Base-by-base conservation (phyloP, 2,329 filamentous ascomycete genomes). In the Claviceps sp. region DNA sequence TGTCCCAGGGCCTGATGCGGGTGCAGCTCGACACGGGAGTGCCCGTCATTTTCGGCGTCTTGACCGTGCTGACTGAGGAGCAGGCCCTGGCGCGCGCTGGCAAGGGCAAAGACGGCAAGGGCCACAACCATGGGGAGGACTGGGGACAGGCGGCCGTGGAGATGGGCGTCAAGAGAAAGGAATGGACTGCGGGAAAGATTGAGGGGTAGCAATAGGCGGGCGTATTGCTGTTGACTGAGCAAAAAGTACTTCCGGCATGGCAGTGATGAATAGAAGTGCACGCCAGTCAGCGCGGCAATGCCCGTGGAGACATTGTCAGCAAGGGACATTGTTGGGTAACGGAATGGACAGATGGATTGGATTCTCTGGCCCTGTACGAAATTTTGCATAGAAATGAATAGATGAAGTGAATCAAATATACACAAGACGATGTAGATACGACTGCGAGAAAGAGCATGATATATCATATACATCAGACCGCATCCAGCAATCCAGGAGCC, bases 111-210 rank as follows among this genome's bases (percentile, higher is more conserved):
- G 69, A 71, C n/a, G 63, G 64, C 50, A 64, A 67, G 55, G 74
- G 81, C 59, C 93, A 97, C 67, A 97, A 97, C 70, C 91, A 98
- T 70, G 93, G 93, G 30, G 85, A 93, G 71, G 91, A 97, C 68
- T 98, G 93, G 93, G 93, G 93, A 3, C 76, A 81, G 60, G 93
- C 91, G 20, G 93, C 93, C 5, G 93, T 98, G 37, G 93, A 98
- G 75, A 78, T 98, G 74, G 90, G 87, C 5, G 78, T 86, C 18
- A 97, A 95, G 82, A 81, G 86, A 65, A 85, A 76, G 68, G 84
- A 82, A 49, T 97, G 90, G 91, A 78, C 80, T 2, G 79, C 84
- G 56, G 90, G 90, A 45, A 76, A 73, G 63, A 72, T 80, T 51
- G 74, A 76, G 54, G 67, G 67, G 37, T 70, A 57, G 36, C 38